A percentile compares a stretch with the other conserved stretches of the same genome.
phyloP scores from a whole-genome alignment of 2,329 filamentous ascomycete species.

The Fusarium verrucosum region DNA sequence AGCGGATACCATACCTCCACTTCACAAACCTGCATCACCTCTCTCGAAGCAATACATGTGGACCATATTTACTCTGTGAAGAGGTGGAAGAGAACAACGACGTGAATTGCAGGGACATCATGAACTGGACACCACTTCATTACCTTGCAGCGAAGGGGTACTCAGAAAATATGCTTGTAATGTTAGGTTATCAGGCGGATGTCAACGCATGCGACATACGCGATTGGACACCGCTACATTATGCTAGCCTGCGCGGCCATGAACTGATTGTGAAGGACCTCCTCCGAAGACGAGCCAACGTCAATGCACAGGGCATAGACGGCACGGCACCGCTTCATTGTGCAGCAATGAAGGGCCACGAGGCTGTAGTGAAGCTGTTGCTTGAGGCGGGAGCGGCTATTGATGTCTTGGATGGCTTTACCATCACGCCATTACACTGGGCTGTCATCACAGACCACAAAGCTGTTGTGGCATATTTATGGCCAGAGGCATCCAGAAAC shows the following conservation, averaged over 20 bases:
- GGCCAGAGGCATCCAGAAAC: not conserved
- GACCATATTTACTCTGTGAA: no score
- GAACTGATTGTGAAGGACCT: fast-evolving
- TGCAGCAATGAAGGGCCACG: not conserved
- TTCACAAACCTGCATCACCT: not conserved
- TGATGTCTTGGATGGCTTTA: not conserved
- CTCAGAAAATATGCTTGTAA: no score
- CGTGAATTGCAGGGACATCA: not conserved
- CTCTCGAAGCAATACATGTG: not conserved
- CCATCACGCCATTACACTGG: not conserved
- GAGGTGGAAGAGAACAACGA: no score
- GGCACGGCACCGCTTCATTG: not conserved
- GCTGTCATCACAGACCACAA: not conserved
- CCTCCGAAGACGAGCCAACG: not conserved
- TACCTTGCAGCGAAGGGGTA: not conserved
- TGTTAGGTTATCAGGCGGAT: not conserved
- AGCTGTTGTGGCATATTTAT: not conserved
- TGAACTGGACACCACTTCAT: not conserved
- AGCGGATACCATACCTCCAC: not conserved
- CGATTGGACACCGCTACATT: not conserved
- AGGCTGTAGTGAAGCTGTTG: not conserved
- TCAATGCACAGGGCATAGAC: not conserved
- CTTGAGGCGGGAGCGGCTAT: not conserved
- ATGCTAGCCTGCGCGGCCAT: not conserved
- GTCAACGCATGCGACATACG: not conserved